Conservation (phyloP, 75 land plant species). For the Pseudotsuga menziesii region DNA sequence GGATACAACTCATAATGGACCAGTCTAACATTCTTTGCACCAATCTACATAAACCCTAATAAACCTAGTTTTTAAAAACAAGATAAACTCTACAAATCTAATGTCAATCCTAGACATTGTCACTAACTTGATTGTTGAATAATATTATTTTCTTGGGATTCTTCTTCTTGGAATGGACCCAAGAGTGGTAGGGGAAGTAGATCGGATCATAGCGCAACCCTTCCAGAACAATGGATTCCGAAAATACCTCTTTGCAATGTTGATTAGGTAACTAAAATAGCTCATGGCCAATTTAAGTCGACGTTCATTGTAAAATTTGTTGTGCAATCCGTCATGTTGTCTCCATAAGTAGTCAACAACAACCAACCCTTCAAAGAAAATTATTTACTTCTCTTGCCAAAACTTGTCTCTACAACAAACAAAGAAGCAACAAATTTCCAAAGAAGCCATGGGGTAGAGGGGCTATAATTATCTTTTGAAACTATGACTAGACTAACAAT, state of each 20-base stretch:
- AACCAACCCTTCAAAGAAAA: slow-evolving; percentile 46
- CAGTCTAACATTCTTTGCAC: not conserved
- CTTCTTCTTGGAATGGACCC: slow-evolving; percentile 66
- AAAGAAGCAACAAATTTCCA: slow-evolving; percentile 35
- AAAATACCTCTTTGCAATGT: slow-evolving; percentile 60
- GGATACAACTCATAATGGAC: too few relatives aligned
- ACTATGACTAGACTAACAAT: slow-evolving; percentile 35
- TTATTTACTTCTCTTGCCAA: slow-evolving; percentile 41
- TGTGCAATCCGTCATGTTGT: slow-evolving; percentile 32
- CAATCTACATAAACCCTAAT: not conserved
- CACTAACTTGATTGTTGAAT: slow-evolving; percentile 64
- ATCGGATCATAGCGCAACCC: slow-evolving; percentile 37
- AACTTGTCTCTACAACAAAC: slow-evolving; percentile 30
- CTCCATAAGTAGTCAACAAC: slow-evolving; percentile 16
- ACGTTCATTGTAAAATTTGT: slow-evolving; percentile 51
- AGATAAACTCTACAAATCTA: too few relatives aligned
- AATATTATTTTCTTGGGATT: slow-evolving; percentile 55
- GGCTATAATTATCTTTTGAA: slow-evolving; percentile 29
- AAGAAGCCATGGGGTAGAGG: slow-evolving; percentile 44
- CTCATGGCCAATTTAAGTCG: slow-evolving; percentile 70
- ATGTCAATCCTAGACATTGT: too few relatives aligned
- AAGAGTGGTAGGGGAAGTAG: slow-evolving; percentile 74
- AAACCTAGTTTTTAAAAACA: too few relatives aligned
- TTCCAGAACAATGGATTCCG: slow-evolving; percentile 49
- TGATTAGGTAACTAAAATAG: slow-evolving; percentile 53